Evolutionary conservation across 768 basidiomycete genomes (phyloP).

Genomic region (Lactifluus piperatus): DNA sequence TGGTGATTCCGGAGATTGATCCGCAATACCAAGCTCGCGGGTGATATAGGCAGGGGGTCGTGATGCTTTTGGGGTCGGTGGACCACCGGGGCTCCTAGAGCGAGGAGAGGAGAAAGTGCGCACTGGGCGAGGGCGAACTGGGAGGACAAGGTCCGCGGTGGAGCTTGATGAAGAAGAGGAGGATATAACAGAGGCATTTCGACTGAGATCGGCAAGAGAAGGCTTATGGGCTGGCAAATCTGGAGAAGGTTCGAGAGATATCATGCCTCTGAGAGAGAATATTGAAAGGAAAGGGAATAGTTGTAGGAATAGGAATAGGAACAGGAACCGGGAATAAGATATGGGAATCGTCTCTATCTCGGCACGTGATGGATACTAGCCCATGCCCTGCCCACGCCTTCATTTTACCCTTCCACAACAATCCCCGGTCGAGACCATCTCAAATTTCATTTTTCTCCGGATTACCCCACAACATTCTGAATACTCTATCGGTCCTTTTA

Average conservation of each 20-base stretch:
- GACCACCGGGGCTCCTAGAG: conserved; percentile 42
- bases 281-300: too few relatives aligned
- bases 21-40: conserved; percentile 42
- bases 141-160: conserved; percentile 33
- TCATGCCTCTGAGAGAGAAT: conserved; percentile 25
- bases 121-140: conserved; percentile 40
- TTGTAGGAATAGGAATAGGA: neutral
- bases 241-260: conserved; percentile 31
- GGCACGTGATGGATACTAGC: conserved; percentile 1
- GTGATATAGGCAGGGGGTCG: conserved; percentile 49
- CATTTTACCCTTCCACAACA: neutral
- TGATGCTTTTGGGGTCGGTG: conserved; percentile 29
- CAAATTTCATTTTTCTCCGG: conserved; percentile 2
- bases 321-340: neutral
- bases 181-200: conserved; percentile 71
- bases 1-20: conserved; percentile 20
- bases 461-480: conserved; percentile 4
- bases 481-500: too few relatives aligned
- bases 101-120: conserved; percentile 60
- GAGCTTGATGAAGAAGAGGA: conserved; percentile 43
- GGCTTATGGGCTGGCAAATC: conserved; percentile 26
- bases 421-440: too few relatives aligned
- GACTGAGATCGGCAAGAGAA: conserved; percentile 55
- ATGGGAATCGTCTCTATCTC: neutral
- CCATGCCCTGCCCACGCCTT: too few relatives aligned